Evolutionary conservation across 2,329 filamentous ascomycete species (phyloP), one percentile per base, ranked within the genome.

Genomic region (Lecanosticta acicola): DNA sequence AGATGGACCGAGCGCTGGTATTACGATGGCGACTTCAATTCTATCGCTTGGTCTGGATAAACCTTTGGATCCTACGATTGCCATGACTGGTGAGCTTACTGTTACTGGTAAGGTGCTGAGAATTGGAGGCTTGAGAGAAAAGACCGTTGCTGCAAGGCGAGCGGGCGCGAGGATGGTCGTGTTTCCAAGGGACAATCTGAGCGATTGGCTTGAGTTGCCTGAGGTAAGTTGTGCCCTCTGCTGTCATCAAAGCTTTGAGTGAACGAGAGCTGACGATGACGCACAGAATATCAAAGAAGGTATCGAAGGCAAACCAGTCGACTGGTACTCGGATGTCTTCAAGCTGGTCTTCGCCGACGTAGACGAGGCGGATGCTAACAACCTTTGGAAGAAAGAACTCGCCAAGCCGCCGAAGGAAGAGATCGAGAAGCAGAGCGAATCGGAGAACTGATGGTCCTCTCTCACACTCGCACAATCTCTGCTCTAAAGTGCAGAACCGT

Each of bases 31-130:
- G n/a, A 94, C 89, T 4, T 89, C 86, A 48, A 70, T 98, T 59
- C 74, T 98, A 41, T 91, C 85, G 42, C 74, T 98, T 51, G 91
- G 88, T 7, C 72, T 97, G 32, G 81, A 95, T 56, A 77, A 78
- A 37, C 77, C 84, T 13, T 76, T 98, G 40, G 78, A 89, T 62
- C 87, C 91, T 4, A 88, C 87, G 0, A 83, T 97, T 57, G 91
- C 94, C 48, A 98, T 98, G 93, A 98, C 93, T 1, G 93, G 93
- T 53, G 93, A 98, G 70, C 74, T 98, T 54, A 98, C 94, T 1
- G 82, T 98, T 42, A 98, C 93, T 1, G 93, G 93, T 44, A 98
- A 98, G 71, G 91, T 98, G 2, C 72, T 98, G 42, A 79, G 93
- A 51, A 98, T 98, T 65, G 93, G 93, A 40, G 93, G 93, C 0